phyloP scores from a whole-genome alignment of 2,329 filamentous ascomycete genomes.

The Aspergillus tanneri region DNA sequence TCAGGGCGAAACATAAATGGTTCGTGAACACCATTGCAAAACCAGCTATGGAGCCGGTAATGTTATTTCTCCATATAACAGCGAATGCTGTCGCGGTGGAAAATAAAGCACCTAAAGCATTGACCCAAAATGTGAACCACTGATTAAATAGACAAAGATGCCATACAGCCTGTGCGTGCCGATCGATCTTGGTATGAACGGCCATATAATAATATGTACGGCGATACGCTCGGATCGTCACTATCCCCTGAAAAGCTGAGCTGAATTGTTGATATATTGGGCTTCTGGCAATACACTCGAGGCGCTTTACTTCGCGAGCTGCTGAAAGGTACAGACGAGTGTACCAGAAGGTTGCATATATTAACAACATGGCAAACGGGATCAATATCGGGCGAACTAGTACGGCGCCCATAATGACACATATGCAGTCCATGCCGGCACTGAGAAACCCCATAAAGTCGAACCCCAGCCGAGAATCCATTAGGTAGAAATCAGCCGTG shows the following conservation, averaged over 20 bases:
- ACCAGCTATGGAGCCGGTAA: conserved; percentile 69
- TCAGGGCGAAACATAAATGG: conserved; percentile 65
- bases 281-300: conserved; percentile 72
- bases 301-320: conserved; percentile 59
- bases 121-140: conserved; percentile 74
- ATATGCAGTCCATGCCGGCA: conserved; percentile 60
- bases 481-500: conserved; percentile 70
- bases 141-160: conserved; percentile 71
- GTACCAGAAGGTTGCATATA: conserved; percentile 59
- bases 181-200: conserved; percentile 68
- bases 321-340: conserved; percentile 63
- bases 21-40: conserved; percentile 74
- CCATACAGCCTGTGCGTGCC: conserved; percentile 63
- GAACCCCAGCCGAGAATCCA: conserved; percentile 65
- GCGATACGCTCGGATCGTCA: conserved; percentile 73
- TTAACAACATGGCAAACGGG: conserved; percentile 57
- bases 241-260: conserved; percentile 67
- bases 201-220: conserved; percentile 66
- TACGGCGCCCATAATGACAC: conserved; percentile 63
- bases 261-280: conserved; percentile 78
- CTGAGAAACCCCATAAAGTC: conserved; percentile 62
- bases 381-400: conserved; percentile 68
- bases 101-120: conserved; percentile 68
- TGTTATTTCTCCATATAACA: conserved; percentile 60
- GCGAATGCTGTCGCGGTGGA: conserved; percentile 64